Evolutionary conservation across 164 flowering plant species (phyloP), one percentile per base, ranked within the genome.

Genomic region (Tetracentron sinense): DNA sequence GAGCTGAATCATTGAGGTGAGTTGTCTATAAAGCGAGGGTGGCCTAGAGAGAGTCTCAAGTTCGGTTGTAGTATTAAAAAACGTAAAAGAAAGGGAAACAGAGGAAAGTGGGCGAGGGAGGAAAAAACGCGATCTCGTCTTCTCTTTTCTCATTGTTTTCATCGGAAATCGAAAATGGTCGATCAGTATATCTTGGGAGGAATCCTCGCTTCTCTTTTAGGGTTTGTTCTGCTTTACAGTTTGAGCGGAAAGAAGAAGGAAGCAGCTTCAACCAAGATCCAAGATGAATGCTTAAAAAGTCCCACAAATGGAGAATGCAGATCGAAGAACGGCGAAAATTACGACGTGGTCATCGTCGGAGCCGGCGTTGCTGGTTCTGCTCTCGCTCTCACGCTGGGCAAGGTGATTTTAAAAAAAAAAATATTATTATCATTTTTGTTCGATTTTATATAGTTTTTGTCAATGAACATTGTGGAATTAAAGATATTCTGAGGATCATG

Each of bases 281-380:
- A n/a, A 27, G 16, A 54, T 60, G 53, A 60, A 12, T 47, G 42
- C 30, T 42, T 51, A 15, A 58, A 52, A 15, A 29, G 22, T 25
- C 35, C 56, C 8, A 44, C 44, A 6, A 54, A 60, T 17, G 72
- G 70, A 28, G 79, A 81, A 71, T 56, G 74, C 64, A 30, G 73
- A 68, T 80, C 83, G 53, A 56, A 14, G 12, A 15, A 60, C 6
- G 27, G 31, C 12, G 57, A 54, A 52, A 76, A 16, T n/a, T 55
- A 56, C 33, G 89, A 92, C 57, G 88, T 92, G 42, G 77, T 92
- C 65, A 71, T 92, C 48, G 97, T 92, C 19, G 97, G 97, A 8
- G 97, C 97, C 20, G 97, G 97, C 52, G 96, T 92, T 21, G 97
- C 92, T 35, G 97, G 97, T 33, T 56, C 94, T 2, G 97, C 97